A percentile compares a stretch with the other conserved stretches of the same genome.
Conservation (phyloP, 371 early-diverging fungal genomes). For the Cokeromyces recurvatus region DNA sequence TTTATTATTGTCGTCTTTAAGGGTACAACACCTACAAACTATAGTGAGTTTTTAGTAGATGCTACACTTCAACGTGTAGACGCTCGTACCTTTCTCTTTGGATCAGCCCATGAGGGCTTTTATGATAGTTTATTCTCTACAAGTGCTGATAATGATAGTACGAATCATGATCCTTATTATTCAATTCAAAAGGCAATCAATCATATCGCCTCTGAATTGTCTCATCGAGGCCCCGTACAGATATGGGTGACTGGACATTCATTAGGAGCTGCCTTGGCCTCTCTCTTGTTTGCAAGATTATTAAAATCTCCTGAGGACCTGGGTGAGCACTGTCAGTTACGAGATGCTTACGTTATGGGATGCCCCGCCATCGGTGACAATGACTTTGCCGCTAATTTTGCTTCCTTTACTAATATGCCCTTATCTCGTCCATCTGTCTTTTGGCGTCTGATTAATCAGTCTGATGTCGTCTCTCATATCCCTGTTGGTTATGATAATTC, state of each 20-base stretch:
- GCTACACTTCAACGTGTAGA: constrained; percentile 35
- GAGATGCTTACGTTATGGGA: constrained; percentile 43
- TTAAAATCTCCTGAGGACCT: constrained; percentile 34
- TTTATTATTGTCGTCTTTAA: constrained; percentile 43
- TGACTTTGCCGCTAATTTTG: constrained; percentile 36
- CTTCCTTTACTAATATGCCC: constrained; percentile 26
- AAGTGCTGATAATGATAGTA: constrained; percentile 2
- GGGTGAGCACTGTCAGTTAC: constrained; percentile 19
- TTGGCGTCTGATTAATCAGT: constrained; percentile 37
- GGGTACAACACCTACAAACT: constrained; percentile 37
- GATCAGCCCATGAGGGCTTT: constrained; percentile 38
- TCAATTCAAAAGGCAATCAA: constrained; percentile 36
- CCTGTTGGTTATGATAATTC: constrained; percentile 29
- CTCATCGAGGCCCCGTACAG: constrained; percentile 28
- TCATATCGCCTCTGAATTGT: constrained; percentile 22
- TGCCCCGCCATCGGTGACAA: constrained; percentile 45
- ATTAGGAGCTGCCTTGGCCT: constrained; percentile 44
- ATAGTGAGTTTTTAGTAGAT: constrained; percentile 44
- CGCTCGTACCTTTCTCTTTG: constrained; percentile 34
- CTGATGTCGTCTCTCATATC: constrained; percentile 23
- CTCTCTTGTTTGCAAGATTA: constrained; percentile 42
- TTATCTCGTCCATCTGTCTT: constrained; percentile 15
- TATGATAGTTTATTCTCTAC: constrained; percentile 33
- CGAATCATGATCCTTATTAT: constrained; percentile 39
- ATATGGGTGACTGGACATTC: constrained; percentile 54